These are phyloP conservation scores for Aspergillus fumigatus DNA, from an alignment of 2,329 filamentous ascomycete genomes.

Conservation along the genomic window DNA sequence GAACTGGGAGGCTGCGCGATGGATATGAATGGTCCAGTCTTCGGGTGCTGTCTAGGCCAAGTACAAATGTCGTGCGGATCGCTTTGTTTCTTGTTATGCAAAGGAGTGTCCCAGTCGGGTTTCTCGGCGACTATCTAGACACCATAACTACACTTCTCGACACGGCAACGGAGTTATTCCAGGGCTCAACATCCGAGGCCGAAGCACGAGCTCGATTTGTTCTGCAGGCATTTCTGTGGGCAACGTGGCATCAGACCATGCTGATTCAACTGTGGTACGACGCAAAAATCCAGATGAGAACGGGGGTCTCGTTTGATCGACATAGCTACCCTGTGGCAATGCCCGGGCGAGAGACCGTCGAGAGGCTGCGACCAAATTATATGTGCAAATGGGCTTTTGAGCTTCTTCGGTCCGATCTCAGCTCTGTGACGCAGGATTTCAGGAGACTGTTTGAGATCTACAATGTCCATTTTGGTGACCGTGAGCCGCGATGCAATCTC, in stretches of 20 bases:
- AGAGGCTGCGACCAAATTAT: slow-evolving; percentile 1
- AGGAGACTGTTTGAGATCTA: slow-evolving; percentile 8
- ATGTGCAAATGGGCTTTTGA: slow-evolving; percentile 20
- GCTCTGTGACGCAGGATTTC: slow-evolving; percentile 13
- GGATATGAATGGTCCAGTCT: neutral
- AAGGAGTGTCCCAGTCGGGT: neutral
- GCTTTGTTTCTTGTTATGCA: slow-evolving; percentile 8
- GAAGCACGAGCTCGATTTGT: slow-evolving; percentile 5
- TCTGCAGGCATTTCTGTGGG: slow-evolving; percentile 6
- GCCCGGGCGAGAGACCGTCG: slow-evolving; percentile 1
- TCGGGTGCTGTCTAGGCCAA: slow-evolving; percentile 5
- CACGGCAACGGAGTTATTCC: neutral
- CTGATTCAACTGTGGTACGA: slow-evolving; percentile 6
- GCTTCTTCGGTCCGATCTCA: slow-evolving; percentile 12
- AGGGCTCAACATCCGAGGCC: neutral
- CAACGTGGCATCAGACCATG: slow-evolving; percentile 5
- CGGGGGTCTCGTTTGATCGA: neutral
- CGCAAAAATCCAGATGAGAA: neutral
- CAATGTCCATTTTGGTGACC: slow-evolving; percentile 8
- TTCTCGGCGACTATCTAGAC: slow-evolving; percentile 3
- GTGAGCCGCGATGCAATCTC: slow-evolving; percentile 9
- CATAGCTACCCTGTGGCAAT: neutral
- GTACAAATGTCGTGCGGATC: slow-evolving; percentile 5
- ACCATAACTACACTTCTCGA: slow-evolving; percentile 5
- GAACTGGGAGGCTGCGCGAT: too few species aligned